Evolutionary conservation across 768 basidiomycete genomes (phyloP), one percentile per base, ranked within the genome.

Genomic region (Termitomyces sp.): DNA sequence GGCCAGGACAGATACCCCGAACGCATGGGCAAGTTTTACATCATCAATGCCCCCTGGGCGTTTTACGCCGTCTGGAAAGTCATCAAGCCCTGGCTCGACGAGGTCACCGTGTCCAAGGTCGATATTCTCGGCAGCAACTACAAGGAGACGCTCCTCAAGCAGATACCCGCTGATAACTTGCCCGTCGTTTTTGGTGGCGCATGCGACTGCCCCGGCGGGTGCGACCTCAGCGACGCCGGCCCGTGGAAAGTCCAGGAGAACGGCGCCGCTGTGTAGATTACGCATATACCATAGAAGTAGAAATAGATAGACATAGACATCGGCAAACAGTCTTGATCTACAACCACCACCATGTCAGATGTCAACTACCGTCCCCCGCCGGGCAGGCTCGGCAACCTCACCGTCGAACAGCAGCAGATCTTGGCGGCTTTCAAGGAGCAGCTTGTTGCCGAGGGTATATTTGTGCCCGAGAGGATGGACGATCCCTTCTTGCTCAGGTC

Each of bases 21-120:
- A 72, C 84, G 80, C 64, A 93, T 98, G 96, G 96, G 96, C 77
- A 92, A 92, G 70, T 98, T 99, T 78, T 99, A 92, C 79, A 94
- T 99, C 80, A 90, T 97, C 82, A 98, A 98, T 68, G 91, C 93
- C 0, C 95, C 96, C 0, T 97, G 89, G 86, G 80, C 85, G 53
- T 99, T 99, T 77, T 81, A 83, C 54, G 82, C 87, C 43, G 88
- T 96, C 26, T 99, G 95, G 95, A 68, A 74, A 20, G 70, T 94
- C 63, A 84, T 98, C 77, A 96, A 92, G 77, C 85, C 84, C 5
- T 98, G 92, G 92, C 77, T 99, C 65, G 96, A 98, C 73, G 86
- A 87, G 66, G 97, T 95, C 33, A 99, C 96, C 32, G 94, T 95
- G 52, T 80, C 81, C 61, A 98, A 99, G 84, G 94, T 99, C 69